Base-by-base conservation (phyloP, 805 yeast species). In the Cyberlindnera mississippiensis region DNA sequence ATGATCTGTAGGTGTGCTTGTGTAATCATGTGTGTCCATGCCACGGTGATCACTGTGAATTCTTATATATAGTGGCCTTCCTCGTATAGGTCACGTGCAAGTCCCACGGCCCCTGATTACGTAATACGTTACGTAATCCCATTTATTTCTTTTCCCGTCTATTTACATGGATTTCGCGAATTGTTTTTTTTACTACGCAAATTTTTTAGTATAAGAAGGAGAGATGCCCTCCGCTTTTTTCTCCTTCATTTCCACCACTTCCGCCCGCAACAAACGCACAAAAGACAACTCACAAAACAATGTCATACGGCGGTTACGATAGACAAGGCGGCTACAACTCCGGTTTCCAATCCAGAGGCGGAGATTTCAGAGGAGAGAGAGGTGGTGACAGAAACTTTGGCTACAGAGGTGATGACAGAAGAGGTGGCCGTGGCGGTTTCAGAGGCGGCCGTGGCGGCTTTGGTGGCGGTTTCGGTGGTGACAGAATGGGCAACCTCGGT, bases 401-500 rank as follows among this genome's bases (percentile, higher is more conserved):
- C 24, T 43, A 61, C 55, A 60, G 53, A 53, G 41, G 45, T 24
- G 51, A 53, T 17, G 61, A 54, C 55, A 68, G 76, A 20, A 20
- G 24, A 51, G 38, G 51, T 10, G 50, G 48, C 32, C 54, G 64
- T 50, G 62, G 66, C 50, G 66, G 68, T 43, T 61, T 68, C 45
- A 66, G 70, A 33, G 59, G 64, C 33, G 57, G 60, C 27, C 64
- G 56, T 55, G 63, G 69, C 45, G 42, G 49, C 27, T 33, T 38
- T 12, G 30, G 42, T 9, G 46, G 50, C 19, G 46, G 69, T 45
- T 64, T 57, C 35, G 57, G 61, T 42, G 65, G 64, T 36, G 64
- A 69, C 39, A 61, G 62, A 48, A 68, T 68, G 61, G 67, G 69
- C 46, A 72, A 62, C 50, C 65, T 77, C 27, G 83, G 84, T 53